These are phyloP conservation scores for Epichloe gansuensis DNA, from an alignment of 2,329 filamentous ascomycete genomes.

Conservation along the genomic window DNA sequence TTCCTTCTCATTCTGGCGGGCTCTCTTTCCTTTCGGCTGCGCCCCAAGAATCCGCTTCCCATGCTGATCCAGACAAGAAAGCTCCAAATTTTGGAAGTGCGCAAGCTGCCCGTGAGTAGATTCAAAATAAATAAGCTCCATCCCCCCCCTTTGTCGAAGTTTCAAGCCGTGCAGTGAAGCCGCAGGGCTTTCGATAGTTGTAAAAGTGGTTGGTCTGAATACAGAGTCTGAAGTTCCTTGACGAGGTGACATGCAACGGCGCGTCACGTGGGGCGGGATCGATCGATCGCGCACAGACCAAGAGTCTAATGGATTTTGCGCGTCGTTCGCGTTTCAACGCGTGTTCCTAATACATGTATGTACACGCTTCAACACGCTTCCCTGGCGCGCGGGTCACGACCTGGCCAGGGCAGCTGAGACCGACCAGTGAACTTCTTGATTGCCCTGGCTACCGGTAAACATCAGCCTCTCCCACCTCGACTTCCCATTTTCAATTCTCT, in stretches of 20 bases:
- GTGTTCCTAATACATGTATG: constrained; percentile 10
- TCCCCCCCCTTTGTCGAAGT: too few species aligned
- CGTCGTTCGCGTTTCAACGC: constrained; percentile 20
- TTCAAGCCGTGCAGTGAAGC: neutral
- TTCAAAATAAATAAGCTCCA: too few species aligned
- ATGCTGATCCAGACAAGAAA: too few species aligned
- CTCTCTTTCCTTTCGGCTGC: too few species aligned
- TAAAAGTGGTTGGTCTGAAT: neutral
- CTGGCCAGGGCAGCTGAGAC: neutral
- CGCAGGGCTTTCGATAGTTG: too few species aligned
- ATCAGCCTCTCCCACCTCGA: constrained; percentile 1
- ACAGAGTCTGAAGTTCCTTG: neutral
- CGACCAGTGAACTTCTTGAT: constrained; percentile 2
- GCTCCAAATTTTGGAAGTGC: too few species aligned
- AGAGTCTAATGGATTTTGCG: constrained; percentile 16
- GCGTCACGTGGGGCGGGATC: constrained; percentile 4
- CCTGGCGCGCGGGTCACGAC: constrained; percentile 7
- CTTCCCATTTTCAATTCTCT: constrained; percentile 1
- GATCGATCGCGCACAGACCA: constrained; percentile 13
- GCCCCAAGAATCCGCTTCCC: too few species aligned
- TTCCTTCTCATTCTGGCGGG: too few species aligned
- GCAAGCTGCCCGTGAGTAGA: too few species aligned
- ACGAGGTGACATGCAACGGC: neutral
- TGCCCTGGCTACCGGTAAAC: constrained; percentile 6
- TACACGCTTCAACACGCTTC: constrained; percentile 9